Percentiles rank a stretch among this genome's conserved stretches.
These are phyloP conservation scores for Talinum fruticosum DNA, from an alignment of 148 eudicot genomes.

Conservation along the genomic window DNA sequence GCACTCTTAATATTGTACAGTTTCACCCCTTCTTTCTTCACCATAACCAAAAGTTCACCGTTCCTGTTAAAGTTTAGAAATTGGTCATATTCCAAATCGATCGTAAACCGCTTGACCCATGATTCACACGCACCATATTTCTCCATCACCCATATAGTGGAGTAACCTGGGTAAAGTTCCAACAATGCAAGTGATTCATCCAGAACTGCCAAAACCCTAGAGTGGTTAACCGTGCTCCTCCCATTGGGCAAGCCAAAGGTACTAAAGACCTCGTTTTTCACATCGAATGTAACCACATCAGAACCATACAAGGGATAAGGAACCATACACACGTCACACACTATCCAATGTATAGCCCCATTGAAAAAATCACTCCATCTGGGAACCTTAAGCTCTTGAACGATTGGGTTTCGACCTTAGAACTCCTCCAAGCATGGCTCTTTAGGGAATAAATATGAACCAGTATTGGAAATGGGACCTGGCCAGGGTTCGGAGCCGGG, in stretches of 20 bases:
- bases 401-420: not conserved
- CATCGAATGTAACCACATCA: not conserved
- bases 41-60: not conserved
- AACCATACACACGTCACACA: not conserved
- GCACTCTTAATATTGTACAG: not conserved
- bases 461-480: not conserved
- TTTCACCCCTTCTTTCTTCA: not conserved
- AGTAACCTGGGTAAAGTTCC: not conserved
- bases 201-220: not conserved
- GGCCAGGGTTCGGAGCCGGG: not conserved
- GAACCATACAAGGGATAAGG: not conserved
- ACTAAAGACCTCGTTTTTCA: slow-evolving; percentile 1
- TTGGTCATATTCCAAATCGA: not conserved
- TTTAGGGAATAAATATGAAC: not conserved
- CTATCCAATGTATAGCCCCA: not conserved
- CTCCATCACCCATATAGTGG: slow-evolving; percentile 1
- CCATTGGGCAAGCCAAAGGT: not conserved
- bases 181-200: not conserved
- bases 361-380: not conserved
- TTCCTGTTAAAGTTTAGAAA: not conserved
- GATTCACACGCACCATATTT: slow-evolving; percentile 4
- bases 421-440: not conserved
- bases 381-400: not conserved
- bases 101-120: not conserved
- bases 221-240: not conserved